Evolutionary conservation across 1,284 basidiomycete genomes (phyloP).

Genomic region (Meripilus lineatus): DNA sequence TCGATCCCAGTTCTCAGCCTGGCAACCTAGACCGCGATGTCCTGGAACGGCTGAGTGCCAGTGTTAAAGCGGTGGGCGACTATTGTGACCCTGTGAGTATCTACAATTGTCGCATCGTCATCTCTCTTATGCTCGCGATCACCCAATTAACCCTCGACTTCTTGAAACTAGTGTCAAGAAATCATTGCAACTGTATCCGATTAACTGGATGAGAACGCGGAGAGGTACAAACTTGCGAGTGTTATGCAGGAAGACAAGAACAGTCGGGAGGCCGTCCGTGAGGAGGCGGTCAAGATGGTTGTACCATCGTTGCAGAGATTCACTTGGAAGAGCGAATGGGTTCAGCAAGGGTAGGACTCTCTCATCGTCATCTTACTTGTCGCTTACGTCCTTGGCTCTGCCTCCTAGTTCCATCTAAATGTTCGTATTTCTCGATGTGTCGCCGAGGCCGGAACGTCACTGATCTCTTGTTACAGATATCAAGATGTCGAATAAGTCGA

Average conservation of each 20-base stretch:
- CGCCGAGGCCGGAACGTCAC: too few species aligned
- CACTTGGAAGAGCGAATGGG: constrained; percentile 70
- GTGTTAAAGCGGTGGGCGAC: constrained; percentile 69
- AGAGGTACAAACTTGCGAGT: constrained; percentile 60
- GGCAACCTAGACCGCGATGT: constrained; percentile 63
- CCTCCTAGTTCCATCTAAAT: constrained; percentile 53
- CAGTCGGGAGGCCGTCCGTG: constrained; percentile 50
- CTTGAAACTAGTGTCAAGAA: constrained; percentile 79
- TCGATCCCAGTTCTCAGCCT: constrained; percentile 53
- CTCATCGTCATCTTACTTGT: constrained; percentile 6
- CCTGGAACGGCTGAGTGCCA: constrained; percentile 69
- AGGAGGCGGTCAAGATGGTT: constrained; percentile 71
- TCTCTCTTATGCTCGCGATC: too few species aligned
- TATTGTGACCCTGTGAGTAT: constrained; percentile 51
- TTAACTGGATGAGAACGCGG: constrained; percentile 68
- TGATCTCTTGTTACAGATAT: constrained; percentile 49
- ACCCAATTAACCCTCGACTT: constrained; percentile 69
- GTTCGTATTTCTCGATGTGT: constrained; percentile 61
- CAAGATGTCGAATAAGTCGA: constrained; percentile 71
- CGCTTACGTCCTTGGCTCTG: not conserved
- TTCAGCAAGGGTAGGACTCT: constrained; percentile 71
- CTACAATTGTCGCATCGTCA: too few species aligned
- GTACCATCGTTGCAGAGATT: constrained; percentile 70
- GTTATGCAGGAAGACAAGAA: constrained; percentile 70
- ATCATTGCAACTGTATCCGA: constrained; percentile 75